Evolutionary conservation across 345 rosid species (phyloP), one percentile per base, ranked within the genome.

Genomic region (Hibiscus trionum): DNA sequence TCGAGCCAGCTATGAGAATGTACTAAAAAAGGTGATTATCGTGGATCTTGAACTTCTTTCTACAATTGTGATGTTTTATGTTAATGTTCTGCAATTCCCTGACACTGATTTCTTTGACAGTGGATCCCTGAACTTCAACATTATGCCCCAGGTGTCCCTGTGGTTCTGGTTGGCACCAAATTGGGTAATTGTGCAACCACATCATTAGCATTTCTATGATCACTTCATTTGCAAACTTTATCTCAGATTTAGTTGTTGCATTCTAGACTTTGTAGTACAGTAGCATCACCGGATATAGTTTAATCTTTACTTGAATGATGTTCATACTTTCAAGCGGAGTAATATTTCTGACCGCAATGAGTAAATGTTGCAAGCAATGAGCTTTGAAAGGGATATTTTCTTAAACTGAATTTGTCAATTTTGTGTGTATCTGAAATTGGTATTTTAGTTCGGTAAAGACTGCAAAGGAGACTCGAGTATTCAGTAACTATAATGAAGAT

Each of bases 91-190:
- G 58, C 10, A 63, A 3, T 33, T 56, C 67, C 77, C 82, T 84
- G 57, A 84, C 52, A 11, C 52, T 47, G 52, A 47, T 11, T 47
- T 46, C 15, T 47, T 12, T 68, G 74, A 71, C 88, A 94, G 99
- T 94, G 99, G 99, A 86, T 94, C 79, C 96, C 98, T 72, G 98
- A 94, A 73, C 96, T 94, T 69, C 93, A 88, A 80, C 98, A 91
- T 82, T 93, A 79, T 82, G 90, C 91, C 72, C 96, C 95, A 2
- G 97, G 98, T 75, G 82, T 91, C 66, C 98, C 98, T 4, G 71
- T 91, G 10, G 97, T 94, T 21, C 84, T 94, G 70, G 97, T 87
- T 27, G 98, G 98, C 61, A 91, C 98, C 74, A 94, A 94, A 85
- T 73, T 91, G 83, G 98, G 98, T 90, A 66, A 85, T 86, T 71